Percentiles rank a stretch among this genome's conserved stretches.
Evolutionary conservation across 805 yeast genomes (phyloP).

Genomic region (Candida qinlingensis): DNA sequence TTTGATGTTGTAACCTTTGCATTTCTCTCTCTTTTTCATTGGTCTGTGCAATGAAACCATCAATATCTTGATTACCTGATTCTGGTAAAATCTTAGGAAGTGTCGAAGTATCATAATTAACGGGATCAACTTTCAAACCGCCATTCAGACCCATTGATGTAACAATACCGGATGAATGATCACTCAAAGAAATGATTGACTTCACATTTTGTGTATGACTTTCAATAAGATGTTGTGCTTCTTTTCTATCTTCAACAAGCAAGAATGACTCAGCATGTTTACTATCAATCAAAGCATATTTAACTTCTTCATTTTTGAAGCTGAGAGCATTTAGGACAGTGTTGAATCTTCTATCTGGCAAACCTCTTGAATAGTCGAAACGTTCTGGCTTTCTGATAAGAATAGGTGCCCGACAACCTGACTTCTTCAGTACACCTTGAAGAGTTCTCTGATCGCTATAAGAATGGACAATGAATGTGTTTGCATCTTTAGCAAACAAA

Average conservation of each 20-base stretch:
- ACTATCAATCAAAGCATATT: conserved; percentile 60
- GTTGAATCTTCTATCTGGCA: conserved; percentile 35
- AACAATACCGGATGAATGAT: conserved; percentile 39
- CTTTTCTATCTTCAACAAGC: conserved; percentile 43
- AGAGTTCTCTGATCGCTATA: conserved; percentile 50
- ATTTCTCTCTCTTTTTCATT: background rate
- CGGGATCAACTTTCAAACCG: conserved; percentile 49
- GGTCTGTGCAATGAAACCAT: conserved; percentile 13
- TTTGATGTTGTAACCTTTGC: background rate
- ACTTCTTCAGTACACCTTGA: conserved; percentile 28
- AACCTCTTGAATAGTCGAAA: conserved; percentile 45
- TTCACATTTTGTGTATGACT: conserved; percentile 34
- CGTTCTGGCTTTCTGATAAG: conserved; percentile 49
- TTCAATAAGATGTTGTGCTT: conserved; percentile 43
- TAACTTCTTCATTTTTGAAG: conserved; percentile 47
- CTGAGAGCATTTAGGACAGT: conserved; percentile 59
- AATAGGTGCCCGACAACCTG: conserved; percentile 34
- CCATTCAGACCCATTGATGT: conserved; percentile 35
- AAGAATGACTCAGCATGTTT: conserved; percentile 54
- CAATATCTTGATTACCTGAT: conserved; percentile 13
- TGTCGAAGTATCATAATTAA: conserved; percentile 31
- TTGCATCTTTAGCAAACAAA: conserved; percentile 42
- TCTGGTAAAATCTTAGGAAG: conserved; percentile 13
- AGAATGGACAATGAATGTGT: conserved; percentile 63
- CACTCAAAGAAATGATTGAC: conserved; percentile 37